Base-by-base conservation (phyloP, 352 stramenopile species). In the Globisporangium cylindrosporum region DNA sequence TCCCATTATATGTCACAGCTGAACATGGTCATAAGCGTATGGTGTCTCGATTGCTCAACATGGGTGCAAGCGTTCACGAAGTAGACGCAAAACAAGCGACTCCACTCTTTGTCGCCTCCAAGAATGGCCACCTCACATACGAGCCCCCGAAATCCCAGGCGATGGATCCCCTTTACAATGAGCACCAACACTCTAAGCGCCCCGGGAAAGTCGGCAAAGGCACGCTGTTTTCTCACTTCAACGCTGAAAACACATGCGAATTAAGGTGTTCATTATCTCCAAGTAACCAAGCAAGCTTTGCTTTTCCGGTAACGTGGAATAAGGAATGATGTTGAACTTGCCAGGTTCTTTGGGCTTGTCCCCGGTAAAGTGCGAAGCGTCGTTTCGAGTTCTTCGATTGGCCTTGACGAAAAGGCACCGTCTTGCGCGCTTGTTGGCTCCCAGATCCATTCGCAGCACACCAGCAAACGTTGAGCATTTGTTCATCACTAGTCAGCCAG, bases 371-470 rank as follows among this genome's bases (percentile, higher is more conserved):
- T 59, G 7, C 54, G 25, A 59, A 59, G 4, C 54, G 54, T 59
- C 54, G 54, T 59, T 59, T 59, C 54, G 54, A 59, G 54, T 24
- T 41, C 34, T 12, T 41, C 34, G 34, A 41, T 41, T 41, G 34
- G 9, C 34, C 9, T 41, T 41, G 34, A 12, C 34, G 34, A 41
- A 41, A 41, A 41, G 34, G 34, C 34, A 41, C 34, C 8, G 34
- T 14, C 34, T 14, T 41, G 34, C 3, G 34, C 9, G 34, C 34
- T 41, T 10, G 8, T 15, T 14, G 34, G 34, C 8, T 41, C 9
- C 8, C 27, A 41, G 34, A 41, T 41, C 34, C 34, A 14, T 1
- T 41, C 34, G 3, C 34, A 41, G 12, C 34, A 12, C 34, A 41
- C 8, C 27, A 32, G 34, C 34, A 41, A 41, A 12, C 34, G 34